Evolutionary conservation across 257 asterid genomes (phyloP), one percentile per base, ranked within the genome.

Genomic region (Phtheirospermum japonicum): DNA sequence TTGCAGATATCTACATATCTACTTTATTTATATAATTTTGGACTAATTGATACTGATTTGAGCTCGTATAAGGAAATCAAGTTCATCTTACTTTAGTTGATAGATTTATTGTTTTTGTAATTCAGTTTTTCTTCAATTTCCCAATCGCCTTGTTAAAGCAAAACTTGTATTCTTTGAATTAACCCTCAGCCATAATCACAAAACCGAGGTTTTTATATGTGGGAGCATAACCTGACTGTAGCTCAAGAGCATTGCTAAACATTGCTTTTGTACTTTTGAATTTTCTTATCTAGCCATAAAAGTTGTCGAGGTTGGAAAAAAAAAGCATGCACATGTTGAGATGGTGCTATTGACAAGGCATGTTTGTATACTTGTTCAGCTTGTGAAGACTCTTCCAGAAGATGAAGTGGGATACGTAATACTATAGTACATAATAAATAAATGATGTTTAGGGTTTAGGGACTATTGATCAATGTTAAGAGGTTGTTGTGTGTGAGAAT

Each of bases 161-260:
- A 76, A 78, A 85, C 67, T 75, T 76, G 34, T 95, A 96, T 74
- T 92, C 85, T 61, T 82, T 94, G 73, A 86, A 83, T 50, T 70
- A 81, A 62, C 83, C 86, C 89, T 92, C 97, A 6, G 94, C 97
- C 53, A 92, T 89, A 66, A 83, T 87, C 34, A 89, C 95, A 3
- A 92, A 97, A 61, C 99, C 99, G 5, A 92, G 90, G 79, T 92
- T 92, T 79, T 92, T 92, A 61, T 89, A 92, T 11, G 96, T 95
- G 0, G 99, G 96, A 33, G 99, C 97, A 66, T 92, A 92, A 32
- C 99, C 97, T n/a, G 99, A 97, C 64, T 76, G 83, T 80, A 89
- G 80, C 54, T 89, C 86, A 46, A 92, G 95, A 61, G 99, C 85
- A 83, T 86, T 92, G 14, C 89, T 79, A 57, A 85, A 77, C 99